A percentile compares a stretch with the other conserved stretches of the same genome.
Conservation (phyloP, 2,329 filamentous ascomycete species). For the Fusarium sacchari region DNA sequence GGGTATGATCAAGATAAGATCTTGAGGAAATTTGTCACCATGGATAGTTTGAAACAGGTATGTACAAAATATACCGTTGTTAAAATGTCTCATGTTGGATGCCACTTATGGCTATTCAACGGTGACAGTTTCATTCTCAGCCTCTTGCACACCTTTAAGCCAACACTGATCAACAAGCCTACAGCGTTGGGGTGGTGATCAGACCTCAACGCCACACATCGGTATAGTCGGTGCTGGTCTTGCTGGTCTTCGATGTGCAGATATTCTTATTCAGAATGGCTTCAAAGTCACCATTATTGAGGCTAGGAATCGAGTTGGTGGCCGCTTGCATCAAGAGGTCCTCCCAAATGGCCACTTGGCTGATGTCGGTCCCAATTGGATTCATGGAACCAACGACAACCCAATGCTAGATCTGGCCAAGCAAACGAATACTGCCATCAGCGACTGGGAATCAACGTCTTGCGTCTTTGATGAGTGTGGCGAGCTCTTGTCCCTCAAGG, state of each 20-base stretch:
- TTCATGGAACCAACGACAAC: constrained; percentile 77
- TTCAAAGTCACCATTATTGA: constrained; percentile 76
- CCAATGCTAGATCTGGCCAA: constrained; percentile 74
- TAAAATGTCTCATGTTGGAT: neutral
- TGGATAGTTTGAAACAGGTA: constrained; percentile 53
- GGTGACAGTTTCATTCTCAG: neutral
- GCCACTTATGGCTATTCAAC: neutral
- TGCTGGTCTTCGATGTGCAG: constrained; percentile 76
- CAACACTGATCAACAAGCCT: constrained; percentile 34
- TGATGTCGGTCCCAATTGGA: constrained; percentile 82
- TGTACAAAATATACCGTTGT: neutral
- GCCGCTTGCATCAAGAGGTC: constrained; percentile 65
- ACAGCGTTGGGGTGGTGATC: constrained; percentile 34
- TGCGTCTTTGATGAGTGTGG: constrained; percentile 68
- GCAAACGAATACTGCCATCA: constrained; percentile 63
- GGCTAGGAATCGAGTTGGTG: constrained; percentile 73
- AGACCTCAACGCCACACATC: constrained; percentile 59
- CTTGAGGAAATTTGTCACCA: constrained; percentile 43
- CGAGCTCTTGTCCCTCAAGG: constrained; percentile 55
- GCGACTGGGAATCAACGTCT: constrained; percentile 62
- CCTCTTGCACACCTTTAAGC: constrained; percentile 31
- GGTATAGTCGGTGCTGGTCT: constrained; percentile 77
- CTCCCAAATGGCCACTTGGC: constrained; percentile 60
- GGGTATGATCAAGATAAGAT: constrained; percentile 47
- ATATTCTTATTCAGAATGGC: constrained; percentile 71